These are phyloP conservation scores for Hypoxylon sp. DNA, from an alignment of 2,329 filamentous ascomycete genomes.

Conservation along the genomic window DNA sequence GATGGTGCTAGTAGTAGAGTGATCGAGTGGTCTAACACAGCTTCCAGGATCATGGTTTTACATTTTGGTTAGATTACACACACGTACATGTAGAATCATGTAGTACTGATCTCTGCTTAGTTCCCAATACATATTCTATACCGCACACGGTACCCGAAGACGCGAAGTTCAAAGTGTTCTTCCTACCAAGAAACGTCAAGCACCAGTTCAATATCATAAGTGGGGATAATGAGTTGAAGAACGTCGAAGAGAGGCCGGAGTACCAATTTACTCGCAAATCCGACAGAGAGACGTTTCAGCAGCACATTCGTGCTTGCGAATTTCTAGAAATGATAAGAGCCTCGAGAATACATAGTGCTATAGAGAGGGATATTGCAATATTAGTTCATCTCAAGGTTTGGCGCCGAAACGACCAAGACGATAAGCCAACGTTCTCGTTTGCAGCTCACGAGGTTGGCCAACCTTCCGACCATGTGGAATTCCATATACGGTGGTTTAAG, in stretches of 20 bases:
- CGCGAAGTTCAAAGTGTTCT: constrained; percentile 38
- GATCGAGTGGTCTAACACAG: constrained; percentile 39
- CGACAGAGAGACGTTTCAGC: constrained; percentile 44
- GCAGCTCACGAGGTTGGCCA: constrained; percentile 33
- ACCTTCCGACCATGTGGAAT: constrained; percentile 43
- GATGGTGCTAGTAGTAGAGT: constrained; percentile 27
- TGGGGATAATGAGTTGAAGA: constrained; percentile 8
- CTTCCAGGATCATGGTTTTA: constrained; percentile 24
- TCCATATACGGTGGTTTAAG: constrained; percentile 48
- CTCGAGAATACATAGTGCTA: constrained; percentile 38
- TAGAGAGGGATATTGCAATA: constrained; percentile 39
- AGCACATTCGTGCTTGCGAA: constrained; percentile 30
- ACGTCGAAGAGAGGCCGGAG: constrained; percentile 13
- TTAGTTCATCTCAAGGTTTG: constrained; percentile 46
- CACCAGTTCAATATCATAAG: constrained; percentile 43
- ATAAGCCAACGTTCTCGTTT: constrained; percentile 47
- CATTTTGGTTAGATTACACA: constrained; percentile 37
- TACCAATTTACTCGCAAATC: constrained; percentile 43
- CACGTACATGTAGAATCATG: background rate
- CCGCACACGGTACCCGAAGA: constrained; percentile 46
- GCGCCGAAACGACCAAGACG: constrained; percentile 34
- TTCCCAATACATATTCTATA: constrained; percentile 34
- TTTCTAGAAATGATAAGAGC: constrained; percentile 39
- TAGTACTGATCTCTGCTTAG: constrained; percentile 26
- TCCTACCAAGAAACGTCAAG: constrained; percentile 39